Evolutionary conservation across 2,329 filamentous ascomycete genomes (phyloP).

Genomic region (Trichoderma arundinaceum): DNA sequence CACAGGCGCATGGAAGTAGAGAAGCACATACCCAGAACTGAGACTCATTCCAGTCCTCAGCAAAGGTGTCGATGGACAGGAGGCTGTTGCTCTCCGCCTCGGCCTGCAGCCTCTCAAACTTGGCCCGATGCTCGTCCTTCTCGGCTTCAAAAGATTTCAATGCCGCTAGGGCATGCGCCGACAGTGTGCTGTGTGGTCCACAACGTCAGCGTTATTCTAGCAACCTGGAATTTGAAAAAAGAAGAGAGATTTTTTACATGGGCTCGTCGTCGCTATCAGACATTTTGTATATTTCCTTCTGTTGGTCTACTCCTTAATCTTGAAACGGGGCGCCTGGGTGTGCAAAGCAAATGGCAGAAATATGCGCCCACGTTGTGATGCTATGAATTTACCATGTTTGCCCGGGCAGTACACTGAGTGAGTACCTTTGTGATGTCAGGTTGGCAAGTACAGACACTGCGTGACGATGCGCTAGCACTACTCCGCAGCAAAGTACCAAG

Average conservation of each 20-base stretch:
- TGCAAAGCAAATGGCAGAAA: not conserved
- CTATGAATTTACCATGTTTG: no score
- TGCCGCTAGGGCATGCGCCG: slow-evolving; percentile 68
- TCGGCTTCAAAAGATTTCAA: slow-evolving; percentile 77
- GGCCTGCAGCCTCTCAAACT: slow-evolving; percentile 70
- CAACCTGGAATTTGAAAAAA: not conserved
- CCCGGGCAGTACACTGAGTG: no score
- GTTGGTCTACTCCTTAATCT: not conserved
- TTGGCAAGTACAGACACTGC: no score
- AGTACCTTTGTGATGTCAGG: no score
- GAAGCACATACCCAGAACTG: slow-evolving; percentile 74
- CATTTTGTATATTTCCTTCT: not conserved
- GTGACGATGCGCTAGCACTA: no score
- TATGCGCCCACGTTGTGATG: not conserved
- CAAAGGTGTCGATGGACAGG: slow-evolving; percentile 71
- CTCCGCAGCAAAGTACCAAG: no score
- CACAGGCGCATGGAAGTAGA: no score
- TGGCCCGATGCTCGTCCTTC: slow-evolving; percentile 67
- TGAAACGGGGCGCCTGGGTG: not conserved
- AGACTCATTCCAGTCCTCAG: slow-evolving; percentile 81
- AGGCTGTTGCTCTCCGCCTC: slow-evolving; percentile 60
- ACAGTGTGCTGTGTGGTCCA: slow-evolving; percentile 56
- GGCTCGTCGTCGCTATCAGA: slow-evolving; percentile 26
- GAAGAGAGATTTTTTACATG: slow-evolving; percentile 2
- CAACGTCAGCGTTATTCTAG: not conserved